Conservation (phyloP, 108 stramenopile genomes). For the Cyclotella sp. region DNA sequence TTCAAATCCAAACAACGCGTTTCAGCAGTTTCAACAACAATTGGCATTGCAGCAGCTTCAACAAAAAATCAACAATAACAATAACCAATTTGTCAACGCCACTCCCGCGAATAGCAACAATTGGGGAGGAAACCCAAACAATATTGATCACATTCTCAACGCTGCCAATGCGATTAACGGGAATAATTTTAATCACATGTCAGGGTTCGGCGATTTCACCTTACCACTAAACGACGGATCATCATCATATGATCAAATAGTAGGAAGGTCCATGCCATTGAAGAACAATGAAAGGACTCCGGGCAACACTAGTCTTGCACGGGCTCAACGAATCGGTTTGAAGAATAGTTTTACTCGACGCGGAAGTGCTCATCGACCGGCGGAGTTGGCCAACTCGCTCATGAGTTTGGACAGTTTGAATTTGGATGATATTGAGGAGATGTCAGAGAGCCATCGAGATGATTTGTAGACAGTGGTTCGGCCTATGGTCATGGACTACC, state of each 20-base stretch:
- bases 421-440: conserved; percentile 40
- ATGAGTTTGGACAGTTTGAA: conserved; percentile 43
- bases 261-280: conserved; percentile 16
- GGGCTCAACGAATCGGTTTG: conserved; percentile 25
- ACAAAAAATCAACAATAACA: conserved; percentile 22
- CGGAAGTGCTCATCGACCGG: conserved; percentile 1
- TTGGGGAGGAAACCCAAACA: background rate
- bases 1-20: background rate
- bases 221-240: conserved; percentile 7
- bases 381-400: conserved; percentile 20
- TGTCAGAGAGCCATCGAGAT: conserved; percentile 5
- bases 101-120: background rate
- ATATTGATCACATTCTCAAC: background rate
- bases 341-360: conserved; percentile 33
- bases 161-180: background rate
- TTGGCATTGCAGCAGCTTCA: conserved; percentile 14
- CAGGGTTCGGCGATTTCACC: background rate
- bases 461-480: background rate
- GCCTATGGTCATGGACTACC: too few relatives aligned
- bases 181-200: background rate
- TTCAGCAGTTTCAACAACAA: conserved; percentile 27
- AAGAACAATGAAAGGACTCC: conserved; percentile 2
- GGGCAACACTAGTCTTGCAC: conserved; percentile 5
- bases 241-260: background rate
- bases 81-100: background rate